phyloP scores from a whole-genome alignment of 2,329 filamentous ascomycete genomes.

The Immersiporthe knoxdaviesiana region DNA sequence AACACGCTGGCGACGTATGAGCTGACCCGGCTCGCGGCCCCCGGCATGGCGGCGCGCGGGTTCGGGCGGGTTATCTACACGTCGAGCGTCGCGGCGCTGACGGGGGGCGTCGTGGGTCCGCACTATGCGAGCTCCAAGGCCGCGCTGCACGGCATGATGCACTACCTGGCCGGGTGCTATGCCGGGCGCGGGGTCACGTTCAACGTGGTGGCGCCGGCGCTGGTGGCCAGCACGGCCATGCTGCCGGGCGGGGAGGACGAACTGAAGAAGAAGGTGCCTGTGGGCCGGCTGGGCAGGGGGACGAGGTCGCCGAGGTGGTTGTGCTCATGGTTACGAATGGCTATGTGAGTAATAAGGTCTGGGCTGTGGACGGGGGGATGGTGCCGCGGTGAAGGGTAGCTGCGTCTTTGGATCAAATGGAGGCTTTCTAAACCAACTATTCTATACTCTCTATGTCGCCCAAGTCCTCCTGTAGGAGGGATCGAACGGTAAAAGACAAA shows the following conservation, averaged over 20 bases:
- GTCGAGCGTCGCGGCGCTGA: constrained; percentile 23
- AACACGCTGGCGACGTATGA: constrained; percentile 22
- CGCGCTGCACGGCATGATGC: constrained; percentile 24
- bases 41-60: constrained; percentile 14
- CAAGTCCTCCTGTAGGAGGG: constrained; percentile 5
- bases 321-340: constrained; percentile 23
- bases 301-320: constrained; percentile 23
- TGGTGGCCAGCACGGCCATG: constrained; percentile 23
- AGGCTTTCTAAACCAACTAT: not conserved
- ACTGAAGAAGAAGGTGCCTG: constrained; percentile 4
- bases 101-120: constrained; percentile 24
- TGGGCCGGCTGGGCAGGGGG: constrained; percentile 20
- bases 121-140: constrained; percentile 24
- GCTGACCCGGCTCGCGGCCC: constrained; percentile 20
- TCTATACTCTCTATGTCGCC: constrained; percentile 9
- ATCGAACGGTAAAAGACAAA: too few relatives aligned
- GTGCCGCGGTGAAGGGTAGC: constrained; percentile 7
- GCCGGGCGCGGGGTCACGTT: constrained; percentile 19
- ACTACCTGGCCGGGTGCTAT: constrained; percentile 4
- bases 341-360: constrained; percentile 25
- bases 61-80: constrained; percentile 25
- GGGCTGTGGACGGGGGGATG: constrained; percentile 23
- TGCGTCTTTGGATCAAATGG: not conserved
- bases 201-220: constrained; percentile 26
- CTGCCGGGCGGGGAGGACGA: constrained; percentile 12